Evolutionary conservation across 177 flowering plant species (phyloP), one percentile per base, ranked within the genome.

Genomic region (Vitis hybrid): DNA sequence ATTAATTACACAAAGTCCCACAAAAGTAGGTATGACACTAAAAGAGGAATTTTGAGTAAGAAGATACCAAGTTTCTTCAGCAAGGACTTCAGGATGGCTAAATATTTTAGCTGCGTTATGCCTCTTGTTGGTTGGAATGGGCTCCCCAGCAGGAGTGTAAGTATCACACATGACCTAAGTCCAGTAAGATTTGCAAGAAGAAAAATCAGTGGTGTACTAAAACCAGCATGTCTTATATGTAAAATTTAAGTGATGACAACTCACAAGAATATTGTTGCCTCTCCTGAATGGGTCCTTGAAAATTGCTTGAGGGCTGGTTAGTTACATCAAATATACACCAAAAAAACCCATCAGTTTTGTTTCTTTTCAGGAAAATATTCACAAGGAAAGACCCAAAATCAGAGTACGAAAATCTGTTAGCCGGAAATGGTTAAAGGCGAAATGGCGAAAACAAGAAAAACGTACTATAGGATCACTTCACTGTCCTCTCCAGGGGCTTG

Each of bases 221-320:
- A 59, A 24, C 28, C 28, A 22, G 19, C 50, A 10, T 2, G 17
- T 60, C 17, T 50, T 49, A 1, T 2, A 61, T 58, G 11, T 20
- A n/a, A 62, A 50, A 6, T 38, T 44, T 14, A 38, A 38, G 18
- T 24, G 62, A 38, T 3, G 57, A 59, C 19, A 49, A 69, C 92
- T 84, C 68, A 92, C 98, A 72, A 95, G 86, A 20, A 95, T 90
- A 72, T 95, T 85, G 69, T 93, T 89, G 62, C 99, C 99, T 73
- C 94, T 89, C 74, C 99, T 89, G 75, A 95, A 95, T 62, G 99
- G 99, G 72, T 95, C 99, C 82, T 55, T 90, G 90, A 93, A 95
- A 65, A 95, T 90, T 4, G 99, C 99, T 61, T 95, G 99, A 56
- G 99, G 99, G 60, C 98, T 91, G 86, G 63, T 50, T 24, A 13